These are phyloP conservation scores for Crucihimalaya himalaica DNA, from an alignment of 345 rosid species.

Conservation along the genomic window DNA sequence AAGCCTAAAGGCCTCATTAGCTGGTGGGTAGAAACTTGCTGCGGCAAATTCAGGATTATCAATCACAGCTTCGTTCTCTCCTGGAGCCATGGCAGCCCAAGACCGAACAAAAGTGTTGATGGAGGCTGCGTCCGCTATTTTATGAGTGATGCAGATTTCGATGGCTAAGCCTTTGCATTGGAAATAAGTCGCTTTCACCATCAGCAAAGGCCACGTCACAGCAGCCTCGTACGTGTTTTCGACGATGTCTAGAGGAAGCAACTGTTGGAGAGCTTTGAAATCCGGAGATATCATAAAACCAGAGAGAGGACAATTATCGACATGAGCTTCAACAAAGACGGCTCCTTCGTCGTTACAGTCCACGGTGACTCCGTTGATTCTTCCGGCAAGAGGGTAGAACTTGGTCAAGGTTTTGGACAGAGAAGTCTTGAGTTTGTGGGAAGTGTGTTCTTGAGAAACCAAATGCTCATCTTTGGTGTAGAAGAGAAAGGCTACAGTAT, in stretches of 20 bases:
- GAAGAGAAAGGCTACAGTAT: slow-evolving; percentile 20
- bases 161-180: slow-evolving; percentile 52
- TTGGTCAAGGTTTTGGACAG: slow-evolving; percentile 45
- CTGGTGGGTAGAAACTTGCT: slow-evolving; percentile 33
- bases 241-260: slow-evolving; percentile 31
- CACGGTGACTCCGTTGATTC: slow-evolving; percentile 38
- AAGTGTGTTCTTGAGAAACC: slow-evolving; percentile 14
- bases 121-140: slow-evolving; percentile 50
- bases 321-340: slow-evolving; percentile 41
- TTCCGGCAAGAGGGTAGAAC: slow-evolving; percentile 59
- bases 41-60: not conserved
- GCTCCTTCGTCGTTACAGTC: slow-evolving; percentile 55
- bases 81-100: slow-evolving; percentile 35
- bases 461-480: slow-evolving; percentile 8
- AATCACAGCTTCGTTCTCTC: not conserved
- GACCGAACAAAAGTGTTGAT: slow-evolving; percentile 28
- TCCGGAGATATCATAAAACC: slow-evolving; percentile 37
- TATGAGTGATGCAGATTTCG: slow-evolving; percentile 45
- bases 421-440: slow-evolving; percentile 42
- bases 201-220: slow-evolving; percentile 7
- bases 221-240: not conserved
- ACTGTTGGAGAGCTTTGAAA: not conserved
- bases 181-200: slow-evolving; percentile 35
- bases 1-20: slow-evolving; percentile 4
- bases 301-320: slow-evolving; percentile 31